Base-by-base conservation (phyloP, 805 yeast species). In the Candida jianshihensis region DNA sequence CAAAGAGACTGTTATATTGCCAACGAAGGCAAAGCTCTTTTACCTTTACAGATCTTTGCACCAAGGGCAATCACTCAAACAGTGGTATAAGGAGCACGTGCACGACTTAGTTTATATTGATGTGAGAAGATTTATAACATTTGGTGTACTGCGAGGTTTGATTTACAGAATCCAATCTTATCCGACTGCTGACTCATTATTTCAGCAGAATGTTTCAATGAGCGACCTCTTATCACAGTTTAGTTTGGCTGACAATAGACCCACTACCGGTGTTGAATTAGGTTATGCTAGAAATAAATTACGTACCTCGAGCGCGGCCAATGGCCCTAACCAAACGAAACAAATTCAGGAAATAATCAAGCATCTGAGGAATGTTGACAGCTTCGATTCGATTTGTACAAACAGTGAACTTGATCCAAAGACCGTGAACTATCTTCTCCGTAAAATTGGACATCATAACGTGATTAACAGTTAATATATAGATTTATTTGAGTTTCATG, bases 141-240 rank as follows among this genome's bases (percentile, higher is more conserved):
- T 89, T 65, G 99, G 99, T 1, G 70, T 86, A 3, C 64, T 86
- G 18, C 73, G 87, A 42, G 87, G 95, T 0, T 51, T 92, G 6
- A 81, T 94, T 8, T 88, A 88, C 54, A 62, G 97, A 35, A 83
- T 88, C 2, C 72, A 82, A 37, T 65, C 88, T 16, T 85, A 75
- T 51, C 97, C 97, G 0, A 38, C 51, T 9, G 41, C 48, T 16
- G 54, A 48, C 20, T 36, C 49, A 8, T 36, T 43, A 14, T 24
- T 48, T 17, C 35, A 37, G 13, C 33, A 40, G 20, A 58, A 41
- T 26, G 48, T 19, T 11, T 33, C 38, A 13, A 25, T 41, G 38
- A 41, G 16, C 7, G 44, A 39, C n/a, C 15, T 38, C 6, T 39
- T 41, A 13, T 18, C 34, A 6, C 33, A 30, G 8, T 42, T 42